phyloP scores from a whole-genome alignment of 306 rosid species.

The Prinsepia uniflora region DNA sequence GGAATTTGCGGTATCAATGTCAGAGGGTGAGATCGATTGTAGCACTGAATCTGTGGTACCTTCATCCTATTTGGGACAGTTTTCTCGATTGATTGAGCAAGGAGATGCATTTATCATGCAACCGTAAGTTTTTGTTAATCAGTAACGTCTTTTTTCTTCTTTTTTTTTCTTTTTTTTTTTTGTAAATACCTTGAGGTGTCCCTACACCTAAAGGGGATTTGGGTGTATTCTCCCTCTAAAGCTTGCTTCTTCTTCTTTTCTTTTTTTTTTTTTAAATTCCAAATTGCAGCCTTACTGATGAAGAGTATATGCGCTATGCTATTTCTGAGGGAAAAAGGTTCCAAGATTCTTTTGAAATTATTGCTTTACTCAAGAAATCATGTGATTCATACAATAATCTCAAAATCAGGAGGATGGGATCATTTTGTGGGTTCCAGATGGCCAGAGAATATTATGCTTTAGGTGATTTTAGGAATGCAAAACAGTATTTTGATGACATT shows the following conservation, averaged over 20 bases:
- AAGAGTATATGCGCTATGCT: conserved; percentile 58
- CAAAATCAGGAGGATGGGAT: conserved; percentile 66
- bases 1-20: conserved; percentile 67
- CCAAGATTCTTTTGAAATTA: conserved; percentile 82
- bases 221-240: conserved; percentile 15
- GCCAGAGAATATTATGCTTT: conserved; percentile 76
- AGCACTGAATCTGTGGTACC: conserved; percentile 71
- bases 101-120: conserved; percentile 64
- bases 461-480: conserved; percentile 64
- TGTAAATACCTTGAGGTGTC: too few relatives aligned
- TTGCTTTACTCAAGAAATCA: conserved; percentile 71
- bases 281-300: conserved; percentile 76
- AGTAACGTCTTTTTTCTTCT: conserved; percentile 2
- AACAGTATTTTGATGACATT: conserved; percentile 53
- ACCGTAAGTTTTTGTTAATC: conserved; percentile 58
- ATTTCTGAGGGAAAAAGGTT: conserved; percentile 81
- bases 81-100: conserved; percentile 67
- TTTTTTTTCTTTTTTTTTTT: background rate
- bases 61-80: conserved; percentile 77
- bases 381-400: conserved; percentile 57
- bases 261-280: conserved; percentile 5
- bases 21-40: conserved; percentile 52
- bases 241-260: too few relatives aligned
- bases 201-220: too few relatives aligned
- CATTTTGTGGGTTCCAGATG: conserved; percentile 80